Percentiles rank a stretch among this genome's conserved stretches.
These are phyloP conservation scores for Aspergillus pseudoglaucus DNA, from an alignment of 2,329 filamentous ascomycete species.

Conservation along the genomic window DNA sequence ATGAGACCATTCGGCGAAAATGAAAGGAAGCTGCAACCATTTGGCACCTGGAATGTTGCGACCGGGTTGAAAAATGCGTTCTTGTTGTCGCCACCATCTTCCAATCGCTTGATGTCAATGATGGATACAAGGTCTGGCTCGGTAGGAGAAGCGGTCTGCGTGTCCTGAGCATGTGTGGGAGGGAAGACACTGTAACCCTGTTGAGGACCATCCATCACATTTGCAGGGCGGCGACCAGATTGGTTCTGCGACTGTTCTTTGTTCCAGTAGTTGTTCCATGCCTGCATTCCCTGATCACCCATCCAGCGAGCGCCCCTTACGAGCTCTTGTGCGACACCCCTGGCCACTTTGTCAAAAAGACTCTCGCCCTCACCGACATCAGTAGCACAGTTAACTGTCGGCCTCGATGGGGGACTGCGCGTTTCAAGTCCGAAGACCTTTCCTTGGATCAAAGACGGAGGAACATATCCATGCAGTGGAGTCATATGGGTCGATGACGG, in stretches of 20 bases:
- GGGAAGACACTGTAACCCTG: conserved; percentile 36
- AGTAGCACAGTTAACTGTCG: conserved; percentile 38
- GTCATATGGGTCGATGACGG: conserved; percentile 33
- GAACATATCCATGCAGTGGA: conserved; percentile 38
- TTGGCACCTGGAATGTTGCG: conserved; percentile 42
- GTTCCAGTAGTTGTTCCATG: conserved; percentile 47
- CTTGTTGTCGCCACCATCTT: conserved; percentile 33
- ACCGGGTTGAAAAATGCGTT: conserved; percentile 29
- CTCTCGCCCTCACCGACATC: conserved; percentile 44
- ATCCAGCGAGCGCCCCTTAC: conserved; percentile 45
- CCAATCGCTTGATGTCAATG: conserved; percentile 39
- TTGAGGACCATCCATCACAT: conserved; percentile 22
- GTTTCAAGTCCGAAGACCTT: conserved; percentile 38
- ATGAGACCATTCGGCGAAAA: conserved; percentile 43
- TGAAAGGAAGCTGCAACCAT: conserved; percentile 45
- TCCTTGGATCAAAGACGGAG: conserved; percentile 24
- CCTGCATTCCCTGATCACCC: conserved; percentile 44
- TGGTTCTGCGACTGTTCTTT: conserved; percentile 31
- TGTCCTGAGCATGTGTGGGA: conserved; percentile 41
- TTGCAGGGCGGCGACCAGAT: conserved; percentile 24
- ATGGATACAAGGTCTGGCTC: conserved; percentile 43
- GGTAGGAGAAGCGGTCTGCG: conserved; percentile 24
- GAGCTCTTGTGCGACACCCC: conserved; percentile 45
- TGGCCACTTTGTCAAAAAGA: conserved; percentile 41
- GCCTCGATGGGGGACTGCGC: conserved; percentile 36